A percentile compares a stretch with the other conserved stretches of the same genome.
Conservation (phyloP, 345 rosid species). For the Gossypium arboreum region DNA sequence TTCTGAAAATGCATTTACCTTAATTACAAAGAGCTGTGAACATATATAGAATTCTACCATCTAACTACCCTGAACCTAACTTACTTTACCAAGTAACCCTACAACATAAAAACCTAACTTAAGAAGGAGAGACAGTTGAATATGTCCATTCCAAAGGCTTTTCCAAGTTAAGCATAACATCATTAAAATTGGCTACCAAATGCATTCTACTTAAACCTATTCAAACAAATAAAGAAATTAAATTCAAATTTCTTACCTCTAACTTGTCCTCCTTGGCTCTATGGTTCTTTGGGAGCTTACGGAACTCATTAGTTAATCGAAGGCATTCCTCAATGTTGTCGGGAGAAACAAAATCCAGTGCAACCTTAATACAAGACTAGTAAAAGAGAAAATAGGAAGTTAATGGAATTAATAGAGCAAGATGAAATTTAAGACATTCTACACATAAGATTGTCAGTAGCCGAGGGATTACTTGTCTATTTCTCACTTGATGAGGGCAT, state of each 20-base stretch:
- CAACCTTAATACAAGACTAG: constrained; percentile 52
- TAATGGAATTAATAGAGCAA: background rate
- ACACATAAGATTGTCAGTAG: background rate
- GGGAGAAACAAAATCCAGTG: constrained; percentile 48
- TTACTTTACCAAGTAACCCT: no score
- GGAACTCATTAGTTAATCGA: constrained; percentile 42
- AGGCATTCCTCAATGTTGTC: constrained; percentile 44
- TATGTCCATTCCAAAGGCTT: background rate
- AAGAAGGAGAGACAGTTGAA: background rate
- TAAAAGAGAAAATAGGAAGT: background rate
- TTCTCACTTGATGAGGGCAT: constrained; percentile 67
- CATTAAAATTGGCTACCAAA: background rate
- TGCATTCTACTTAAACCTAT: background rate
- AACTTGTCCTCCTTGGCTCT: constrained; percentile 47
- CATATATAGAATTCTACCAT: no score
- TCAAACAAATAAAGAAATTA: background rate
- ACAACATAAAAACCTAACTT: background rate
- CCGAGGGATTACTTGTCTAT: constrained; percentile 37
- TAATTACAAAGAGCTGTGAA: no score
- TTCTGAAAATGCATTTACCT: no score
- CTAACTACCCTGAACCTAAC: no score
- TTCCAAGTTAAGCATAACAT: constrained; percentile 1
- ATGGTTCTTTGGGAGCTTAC: constrained; percentile 37
- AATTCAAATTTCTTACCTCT: constrained; percentile 28
- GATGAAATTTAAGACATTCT: background rate